Base-by-base conservation (phyloP, 2,329 filamentous ascomycete genomes). In the Onygenales sp. region DNA sequence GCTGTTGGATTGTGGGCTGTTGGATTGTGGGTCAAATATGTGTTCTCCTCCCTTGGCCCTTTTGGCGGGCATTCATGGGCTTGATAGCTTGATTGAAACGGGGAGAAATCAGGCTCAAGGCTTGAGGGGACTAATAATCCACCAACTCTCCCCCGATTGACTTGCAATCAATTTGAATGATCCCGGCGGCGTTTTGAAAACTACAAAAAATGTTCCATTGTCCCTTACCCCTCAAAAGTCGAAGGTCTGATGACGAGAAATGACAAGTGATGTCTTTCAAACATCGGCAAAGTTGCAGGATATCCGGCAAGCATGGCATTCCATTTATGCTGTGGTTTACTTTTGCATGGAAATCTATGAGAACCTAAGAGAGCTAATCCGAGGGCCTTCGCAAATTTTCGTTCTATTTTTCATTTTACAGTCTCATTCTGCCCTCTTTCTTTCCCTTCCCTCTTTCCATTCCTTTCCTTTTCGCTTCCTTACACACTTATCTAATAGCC, bases 341-440 rank as follows among this genome's bases (percentile, higher is more conserved):
- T 50, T 14, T 52, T 60, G 66, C 63, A 62, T 70, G 69, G 71
- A 71, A 68, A 67, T 64, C 69, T 52, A 63, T 73, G 71, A 70
- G 63, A 70, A 72, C 69, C 59, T 63, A 43, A 56, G 71, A 72
- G 71, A 73, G 71, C 71, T 72, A 70, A 72, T 72, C 71, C 68
- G 70, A 72, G 69, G 68, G 65, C 64, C 38, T 49, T 49, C 35
- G 33, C 46, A 49, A 49, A 11, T 31, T 21, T 41, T 31, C 33
- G 3, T 39, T 13, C n/a, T 48, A n/a, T 43, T 17, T 27, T 27
- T 27, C 21, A 1, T 27, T 1, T 5, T 27, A 27, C 3, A 27
- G 5, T 27, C 21, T 27, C n/a, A 27, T 57, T 43, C 35, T 36
- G 43, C 31, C 35, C 39, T 31, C 42, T 45, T 51, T 53, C 51